A percentile compares a stretch with the other conserved stretches of the same genome.
Evolutionary conservation across 2,329 filamentous ascomycete genomes (phyloP).

Genomic region (Colletotrichum caudatum): DNA sequence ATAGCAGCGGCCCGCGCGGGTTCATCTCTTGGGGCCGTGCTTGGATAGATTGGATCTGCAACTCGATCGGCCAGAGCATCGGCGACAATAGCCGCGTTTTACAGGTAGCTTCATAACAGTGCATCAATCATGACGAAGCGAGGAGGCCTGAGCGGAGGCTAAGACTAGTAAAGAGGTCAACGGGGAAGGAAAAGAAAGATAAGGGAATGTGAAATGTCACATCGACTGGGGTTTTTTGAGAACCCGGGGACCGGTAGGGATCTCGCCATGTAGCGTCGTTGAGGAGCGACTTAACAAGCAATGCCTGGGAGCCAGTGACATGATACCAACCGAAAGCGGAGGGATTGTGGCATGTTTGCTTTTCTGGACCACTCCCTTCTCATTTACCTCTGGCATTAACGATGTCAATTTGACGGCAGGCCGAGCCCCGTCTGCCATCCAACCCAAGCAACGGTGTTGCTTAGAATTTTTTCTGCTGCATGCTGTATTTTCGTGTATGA

Average conservation of each 20-base stretch:
- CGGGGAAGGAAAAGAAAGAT: neutral
- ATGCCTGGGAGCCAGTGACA: neutral
- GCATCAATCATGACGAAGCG: neutral
- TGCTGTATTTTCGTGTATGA: neutral
- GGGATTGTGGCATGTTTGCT: neutral
- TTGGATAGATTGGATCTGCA: neutral
- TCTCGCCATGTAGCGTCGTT: constrained; percentile 1
- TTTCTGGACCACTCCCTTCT: neutral
- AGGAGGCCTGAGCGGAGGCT: neutral
- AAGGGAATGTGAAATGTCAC: neutral
- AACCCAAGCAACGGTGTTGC: neutral
- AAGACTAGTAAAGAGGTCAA: neutral
- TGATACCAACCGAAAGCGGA: neutral
- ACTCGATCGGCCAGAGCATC: too few relatives aligned
- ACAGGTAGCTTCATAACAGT: neutral
- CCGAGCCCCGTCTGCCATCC: neutral
- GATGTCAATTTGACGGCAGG: neutral
- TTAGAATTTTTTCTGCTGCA: constrained; percentile 2
- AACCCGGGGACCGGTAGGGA: neutral
- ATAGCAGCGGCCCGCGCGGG: neutral
- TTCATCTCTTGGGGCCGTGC: neutral
- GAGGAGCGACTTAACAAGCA: neutral
- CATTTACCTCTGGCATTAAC: neutral
- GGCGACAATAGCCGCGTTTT: neutral
- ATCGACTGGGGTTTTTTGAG: neutral